Conservation (phyloP, 768 basidiomycete genomes). For the Amyloporia xantha region DNA sequence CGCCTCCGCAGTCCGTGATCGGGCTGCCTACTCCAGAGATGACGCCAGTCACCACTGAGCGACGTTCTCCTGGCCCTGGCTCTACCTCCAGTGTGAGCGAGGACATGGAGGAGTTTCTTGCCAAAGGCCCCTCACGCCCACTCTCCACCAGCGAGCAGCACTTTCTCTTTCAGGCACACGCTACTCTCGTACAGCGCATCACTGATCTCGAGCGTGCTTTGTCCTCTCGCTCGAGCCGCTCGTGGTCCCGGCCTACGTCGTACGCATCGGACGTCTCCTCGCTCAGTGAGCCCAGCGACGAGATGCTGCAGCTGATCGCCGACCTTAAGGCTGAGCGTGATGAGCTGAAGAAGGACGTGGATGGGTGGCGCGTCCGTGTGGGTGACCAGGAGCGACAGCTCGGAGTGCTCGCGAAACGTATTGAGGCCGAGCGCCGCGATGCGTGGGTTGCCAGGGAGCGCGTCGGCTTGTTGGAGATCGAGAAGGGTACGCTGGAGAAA, state of each 20-base stretch:
- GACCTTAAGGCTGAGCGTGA: constrained; percentile 88
- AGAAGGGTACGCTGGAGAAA: constrained; percentile 53
- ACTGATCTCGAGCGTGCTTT: constrained; percentile 65
- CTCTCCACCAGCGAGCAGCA: constrained; percentile 73
- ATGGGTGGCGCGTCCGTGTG: constrained; percentile 79
- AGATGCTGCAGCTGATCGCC: constrained; percentile 67
- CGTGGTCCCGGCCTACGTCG: constrained; percentile 34
- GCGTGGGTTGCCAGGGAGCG: constrained; percentile 80
- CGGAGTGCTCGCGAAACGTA: constrained; percentile 53
- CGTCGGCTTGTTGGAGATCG: constrained; percentile 56
- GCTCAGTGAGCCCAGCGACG: constrained; percentile 50
- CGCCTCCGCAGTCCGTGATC: constrained; percentile 29
- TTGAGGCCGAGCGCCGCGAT: constrained; percentile 76
- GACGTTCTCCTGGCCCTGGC: constrained; percentile 14
- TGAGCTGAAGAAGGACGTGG: constrained; percentile 80
- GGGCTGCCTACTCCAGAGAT: constrained; percentile 69
- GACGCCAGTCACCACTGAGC: constrained; percentile 50
- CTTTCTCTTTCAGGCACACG: constrained; percentile 82
- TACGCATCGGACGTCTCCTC: constrained; percentile 39
- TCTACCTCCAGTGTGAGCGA: constrained; percentile 8
- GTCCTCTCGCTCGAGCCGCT: constrained; percentile 39
- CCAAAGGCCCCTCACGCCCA: constrained; percentile 23
- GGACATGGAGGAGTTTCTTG: constrained; percentile 4
- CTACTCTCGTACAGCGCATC: constrained; percentile 75
- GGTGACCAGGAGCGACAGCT: constrained; percentile 69